A percentile compares a stretch with the other conserved stretches of the same genome.
phyloP scores from a whole-genome alignment of 495 filamentous ascomycete genomes.

The Glutinoglossum americanum region DNA sequence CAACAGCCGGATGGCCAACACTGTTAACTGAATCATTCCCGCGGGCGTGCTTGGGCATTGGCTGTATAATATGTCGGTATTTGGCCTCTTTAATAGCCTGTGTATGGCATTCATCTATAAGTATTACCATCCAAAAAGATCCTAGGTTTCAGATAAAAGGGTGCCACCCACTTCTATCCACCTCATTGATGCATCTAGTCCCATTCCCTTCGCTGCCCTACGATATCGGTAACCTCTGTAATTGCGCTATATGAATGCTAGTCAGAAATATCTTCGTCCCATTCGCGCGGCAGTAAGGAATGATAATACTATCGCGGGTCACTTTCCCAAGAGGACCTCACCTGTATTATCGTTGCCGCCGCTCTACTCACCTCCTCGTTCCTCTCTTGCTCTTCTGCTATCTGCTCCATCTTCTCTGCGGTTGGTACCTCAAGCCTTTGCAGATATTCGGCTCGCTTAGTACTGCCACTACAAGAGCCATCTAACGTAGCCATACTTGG shows the following conservation, averaged over 20 bases:
- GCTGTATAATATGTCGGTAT: constrained; percentile 31
- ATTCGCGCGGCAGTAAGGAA: neutral
- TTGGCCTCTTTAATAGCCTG: constrained; percentile 41
- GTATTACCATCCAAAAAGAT: neutral
- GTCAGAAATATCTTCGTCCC: neutral
- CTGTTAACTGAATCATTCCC: constrained; percentile 3
- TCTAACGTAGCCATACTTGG: neutral
- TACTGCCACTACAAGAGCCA: neutral
- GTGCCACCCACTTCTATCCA: constrained; percentile 35
- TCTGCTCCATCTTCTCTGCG: constrained; percentile 20
- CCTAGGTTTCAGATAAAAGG: neutral
- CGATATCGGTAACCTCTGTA: constrained; percentile 53
- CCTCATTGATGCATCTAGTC: constrained; percentile 40
- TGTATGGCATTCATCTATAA: neutral
- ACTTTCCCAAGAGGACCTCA: constrained; percentile 3
- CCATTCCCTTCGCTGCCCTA: constrained; percentile 38
- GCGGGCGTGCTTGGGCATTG: constrained; percentile 17
- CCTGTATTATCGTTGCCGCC: constrained; percentile 33
- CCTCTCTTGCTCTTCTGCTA: constrained; percentile 22
- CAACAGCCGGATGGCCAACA: neutral
- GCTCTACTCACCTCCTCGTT: constrained; percentile 21
- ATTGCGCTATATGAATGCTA: constrained; percentile 24
- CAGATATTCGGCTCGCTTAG: constrained; percentile 17
- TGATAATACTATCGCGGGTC: neutral
- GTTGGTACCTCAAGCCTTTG: constrained; percentile 25